A percentile compares a stretch with the other conserved stretches of the same genome.
phyloP scores from a whole-genome alignment of 2,329 filamentous ascomycete genomes.

The Hypoxylon sp. region DNA sequence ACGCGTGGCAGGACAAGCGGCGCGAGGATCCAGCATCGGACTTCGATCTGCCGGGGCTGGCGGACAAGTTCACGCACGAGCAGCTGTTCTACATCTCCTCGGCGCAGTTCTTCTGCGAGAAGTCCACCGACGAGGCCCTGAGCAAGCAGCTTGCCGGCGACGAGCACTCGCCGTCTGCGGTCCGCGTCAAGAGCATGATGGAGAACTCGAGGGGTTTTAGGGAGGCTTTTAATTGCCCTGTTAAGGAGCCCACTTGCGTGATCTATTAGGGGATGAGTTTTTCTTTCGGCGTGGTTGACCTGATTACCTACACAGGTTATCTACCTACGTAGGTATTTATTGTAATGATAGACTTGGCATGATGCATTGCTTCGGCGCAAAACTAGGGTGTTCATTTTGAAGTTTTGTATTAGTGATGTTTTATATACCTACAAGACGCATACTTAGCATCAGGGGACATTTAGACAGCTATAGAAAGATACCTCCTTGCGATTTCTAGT shows the following conservation, averaged over 20 bases:
- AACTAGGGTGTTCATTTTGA: neutral
- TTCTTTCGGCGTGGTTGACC: neutral
- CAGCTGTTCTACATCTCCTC: conserved; percentile 34
- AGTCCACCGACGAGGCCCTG: neutral
- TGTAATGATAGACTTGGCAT: conserved; percentile 2
- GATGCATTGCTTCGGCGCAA: conserved; percentile 1
- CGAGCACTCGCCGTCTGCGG: conserved; percentile 17
- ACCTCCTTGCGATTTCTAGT: neutral
- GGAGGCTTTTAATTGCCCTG: conserved; percentile 36
- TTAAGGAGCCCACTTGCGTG: conserved; percentile 35
- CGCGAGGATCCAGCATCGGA: conserved; percentile 26
- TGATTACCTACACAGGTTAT: neutral
- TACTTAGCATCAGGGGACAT: neutral
- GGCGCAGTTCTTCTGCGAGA: conserved; percentile 31
- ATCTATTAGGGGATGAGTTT: conserved; percentile 22
- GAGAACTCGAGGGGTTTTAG: conserved; percentile 33
- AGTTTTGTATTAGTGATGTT: neutral
- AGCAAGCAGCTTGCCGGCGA: neutral
- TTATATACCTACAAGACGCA: neutral
- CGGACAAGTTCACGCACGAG: conserved; percentile 24
- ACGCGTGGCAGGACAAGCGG: conserved; percentile 37
- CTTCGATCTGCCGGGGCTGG: conserved; percentile 27
- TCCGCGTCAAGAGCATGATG: conserved; percentile 29
- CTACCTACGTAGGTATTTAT: neutral
- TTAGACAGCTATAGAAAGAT: neutral